Base-by-base conservation (phyloP, 352 stramenopile genomes). In the Globisporangium barbulae region DNA sequence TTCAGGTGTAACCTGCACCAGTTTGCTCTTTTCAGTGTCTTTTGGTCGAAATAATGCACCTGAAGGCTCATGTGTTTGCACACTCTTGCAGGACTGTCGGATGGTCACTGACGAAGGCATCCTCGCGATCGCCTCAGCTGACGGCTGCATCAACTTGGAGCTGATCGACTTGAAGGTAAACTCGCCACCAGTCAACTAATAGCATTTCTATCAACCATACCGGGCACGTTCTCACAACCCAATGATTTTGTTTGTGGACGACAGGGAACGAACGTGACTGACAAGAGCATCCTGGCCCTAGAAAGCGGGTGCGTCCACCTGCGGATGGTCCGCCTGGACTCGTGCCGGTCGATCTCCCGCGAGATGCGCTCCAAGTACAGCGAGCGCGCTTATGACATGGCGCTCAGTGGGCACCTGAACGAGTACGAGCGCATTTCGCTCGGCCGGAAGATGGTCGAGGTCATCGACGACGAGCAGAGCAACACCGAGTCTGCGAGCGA, bases 131-230 rank as follows among this genome's bases (percentile, higher is more conserved):
- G 70, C 70, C 3, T 65, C 65, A 41, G 63, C 59, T 9, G 39
- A 67, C 37, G 67, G 68, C 5, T 84, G 76, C 45, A 48, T 35
- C 28, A 67, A 72, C 19, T 63, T 90, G 33, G 72, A 86, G 31
- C 30, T 92, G 30, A 64, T 90, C 13, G 83, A 90, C 69, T 65
- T 89, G 37, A 92, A 89, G 68, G 81, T 91, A 37, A 3, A 64
- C 31, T 17, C 19, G 15, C 7, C 2, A 42, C 1, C 28, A 22
- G 25, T 47, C 8, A n/a, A 15, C 37, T 15, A n/a, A 6, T 17
- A 50, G 21, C 6, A 21, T 17, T 21, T 47, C 41, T 47, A 19
- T 47, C 7, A 9, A 47, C 41, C 19, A 21, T 5, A 5, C n/a
- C 41, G 17, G 17, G 3, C 13, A 17, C 10, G 7, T 25, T 48